Base-by-base conservation (phyloP, 2,329 filamentous ascomycete genomes). In the Monosporascus cannonballus region DNA sequence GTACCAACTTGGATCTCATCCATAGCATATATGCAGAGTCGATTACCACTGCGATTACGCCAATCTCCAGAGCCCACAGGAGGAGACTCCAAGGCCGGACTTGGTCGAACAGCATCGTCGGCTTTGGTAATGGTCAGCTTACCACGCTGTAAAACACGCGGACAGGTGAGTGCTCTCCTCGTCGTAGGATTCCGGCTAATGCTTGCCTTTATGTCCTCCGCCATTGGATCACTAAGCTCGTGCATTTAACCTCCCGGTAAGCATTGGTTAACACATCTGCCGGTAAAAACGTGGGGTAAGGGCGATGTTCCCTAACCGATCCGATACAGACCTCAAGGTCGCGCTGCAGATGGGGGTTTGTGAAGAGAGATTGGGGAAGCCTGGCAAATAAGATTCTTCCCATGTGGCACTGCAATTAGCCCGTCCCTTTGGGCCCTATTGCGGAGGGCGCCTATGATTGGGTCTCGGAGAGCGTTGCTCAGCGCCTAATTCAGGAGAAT, bases 21-120 rank as follows among this genome's bases (percentile, higher is more conserved):
- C 73, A 74, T 49, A 80, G 63, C 76, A 80, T 79, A 58, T 71
- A 71, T 6, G 59, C 67, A 62, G 79, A 80, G 57, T 80, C 76
- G 24, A 67, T 55, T 18, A 66, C 53, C 6, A 74, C 42, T 2
- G 60, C 66, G 25, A 65, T 51, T 14, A 57, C 42, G 5, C 61
- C 63, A 30, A 69, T 54, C 3, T 52, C 20, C 4, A 64, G 30
- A 27, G 61, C 52, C 8, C 60, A 62, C 3, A 44, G 42, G 27
- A 58, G 36, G 6, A 62, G 47, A 36, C 63, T 53, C 59, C 56
- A 61, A n/a, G 39, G 51, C 11, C 54, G 55, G 30, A 64, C 49
- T 34, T 61, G 57, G 48, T 61, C 54, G 27, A 62, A 61, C 45
- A 63, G 36, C 63, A 65, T 64, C 27, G 8, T 47, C 22, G 7